Base-by-base conservation (phyloP, 805 yeast genomes). In the Ogataea methanolica region DNA sequence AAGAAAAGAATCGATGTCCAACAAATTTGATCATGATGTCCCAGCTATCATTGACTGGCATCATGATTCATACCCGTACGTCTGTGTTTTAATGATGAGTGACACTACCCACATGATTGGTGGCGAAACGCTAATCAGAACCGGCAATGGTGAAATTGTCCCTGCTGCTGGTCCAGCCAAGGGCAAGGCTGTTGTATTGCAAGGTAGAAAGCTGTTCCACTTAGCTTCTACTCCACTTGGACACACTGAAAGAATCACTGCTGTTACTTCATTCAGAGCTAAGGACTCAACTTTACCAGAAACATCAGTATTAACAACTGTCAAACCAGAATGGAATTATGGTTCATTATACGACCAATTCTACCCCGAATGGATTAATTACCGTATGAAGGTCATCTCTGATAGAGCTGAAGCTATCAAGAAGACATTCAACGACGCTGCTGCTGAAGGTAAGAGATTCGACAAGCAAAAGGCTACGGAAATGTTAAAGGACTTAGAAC, bases 11-110 rank as follows among this genome's bases (percentile, higher is more conserved):
- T 52, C 66, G 1, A 47, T 63, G 49, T 47, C 49, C 8, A 55
- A 54, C 40, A 55, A 54, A 22, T 46, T 47, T 44, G 61, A 62
- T 34, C 63, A 59, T 6, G 72, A 73, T 36, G 70, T 77, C 42
- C 79, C 80, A 12, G 83, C 80, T 21, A 71, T 79, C 37, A 82
- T 79, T 36, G 77, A 79, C 29, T 80, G 86, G 85, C 85, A 80
- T 66, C 60, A 67, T 46, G 86, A 80, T 58, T 73, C 81, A 16
- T 79, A 78, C 47, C 85, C 84, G 15, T 79, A 78, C 59, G 85
- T 80, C 17, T 80, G 84, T 62, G 85, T 80, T 15, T 68, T 80
- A 49, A 80, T 80, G 86, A 58, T 80, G 41, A 74, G 80, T 33
- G 84, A 80, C 57, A 80, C 85, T 8, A 53, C 73, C 1, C 63